phyloP scores from a whole-genome alignment of 495 filamentous ascomycete genomes.

The Penicillium turbatum region DNA sequence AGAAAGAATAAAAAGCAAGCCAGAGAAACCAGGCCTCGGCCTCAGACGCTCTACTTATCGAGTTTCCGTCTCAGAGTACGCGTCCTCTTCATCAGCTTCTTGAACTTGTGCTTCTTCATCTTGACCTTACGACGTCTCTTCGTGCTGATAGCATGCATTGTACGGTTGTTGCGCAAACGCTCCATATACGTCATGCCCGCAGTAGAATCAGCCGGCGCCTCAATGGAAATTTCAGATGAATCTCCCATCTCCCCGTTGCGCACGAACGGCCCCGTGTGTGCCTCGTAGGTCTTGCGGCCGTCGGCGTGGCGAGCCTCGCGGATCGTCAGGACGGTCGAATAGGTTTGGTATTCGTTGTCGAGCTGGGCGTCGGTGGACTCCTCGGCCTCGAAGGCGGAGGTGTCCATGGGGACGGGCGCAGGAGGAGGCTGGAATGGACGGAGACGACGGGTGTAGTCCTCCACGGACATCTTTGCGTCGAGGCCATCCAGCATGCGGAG shows the following conservation, averaged over 20 bases:
- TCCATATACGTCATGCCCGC: slow-evolving; percentile 40
- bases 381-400: slow-evolving; percentile 15
- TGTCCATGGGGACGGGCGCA: slow-evolving; percentile 55
- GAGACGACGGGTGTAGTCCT: slow-evolving; percentile 55
- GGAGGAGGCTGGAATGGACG: slow-evolving; percentile 77
- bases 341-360: slow-evolving; percentile 49
- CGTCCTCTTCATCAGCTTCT: slow-evolving; percentile 95
- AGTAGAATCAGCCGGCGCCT: slow-evolving; percentile 27
- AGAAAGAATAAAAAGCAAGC: slow-evolving; percentile 9
- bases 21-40: slow-evolving; percentile 8
- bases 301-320: slow-evolving; percentile 68
- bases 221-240: slow-evolving; percentile 32
- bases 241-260: slow-evolving; percentile 34
- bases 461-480: slow-evolving; percentile 43
- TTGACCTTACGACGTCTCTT: slow-evolving; percentile 82
- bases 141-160: slow-evolving; percentile 71
- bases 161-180: slow-evolving; percentile 34
- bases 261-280: slow-evolving; percentile 41
- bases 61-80: slow-evolving; percentile 83
- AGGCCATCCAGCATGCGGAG: slow-evolving; percentile 44
- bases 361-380: slow-evolving; percentile 20
- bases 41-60: slow-evolving; percentile 48
- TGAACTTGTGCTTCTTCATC: slow-evolving; percentile 99
- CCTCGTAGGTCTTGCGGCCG: slow-evolving; percentile 61
- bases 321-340: slow-evolving; percentile 77